A percentile compares a stretch with the other conserved stretches of the same genome.
phyloP scores from a whole-genome alignment of 140 eudicot species.

The Oenanthe javanica region DNA sequence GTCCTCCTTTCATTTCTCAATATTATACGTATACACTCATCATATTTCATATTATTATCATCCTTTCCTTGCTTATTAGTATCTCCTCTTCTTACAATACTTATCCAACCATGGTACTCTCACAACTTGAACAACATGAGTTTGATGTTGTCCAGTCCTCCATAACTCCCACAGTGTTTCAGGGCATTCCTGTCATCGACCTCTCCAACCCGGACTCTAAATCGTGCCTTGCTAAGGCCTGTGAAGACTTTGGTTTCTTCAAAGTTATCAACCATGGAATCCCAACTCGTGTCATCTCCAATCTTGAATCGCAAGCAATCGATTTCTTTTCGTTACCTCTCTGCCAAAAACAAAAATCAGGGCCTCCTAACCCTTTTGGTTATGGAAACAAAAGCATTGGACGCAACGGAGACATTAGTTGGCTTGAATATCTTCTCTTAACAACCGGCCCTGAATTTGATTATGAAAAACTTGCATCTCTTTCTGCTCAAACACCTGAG shows the following conservation, averaged over 20 bases:
- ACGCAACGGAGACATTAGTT: conserved; percentile 67
- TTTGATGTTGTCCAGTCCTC: conserved; percentile 24
- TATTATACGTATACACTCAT: background rate
- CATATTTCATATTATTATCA: background rate
- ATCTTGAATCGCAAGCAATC: conserved; percentile 52
- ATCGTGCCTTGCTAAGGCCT: conserved; percentile 55
- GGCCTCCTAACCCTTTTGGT: conserved; percentile 68
- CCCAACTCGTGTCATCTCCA: conserved; percentile 34
- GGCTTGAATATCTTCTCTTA: conserved; percentile 77
- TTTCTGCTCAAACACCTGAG: conserved; percentile 42
- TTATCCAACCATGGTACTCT: conserved; percentile 44
- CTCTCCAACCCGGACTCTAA: conserved; percentile 67
- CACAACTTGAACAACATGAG: conserved; percentile 42
- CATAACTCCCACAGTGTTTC: conserved; percentile 28
- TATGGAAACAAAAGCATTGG: conserved; percentile 75
- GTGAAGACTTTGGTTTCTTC: conserved; percentile 76
- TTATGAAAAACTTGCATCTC: conserved; percentile 24
- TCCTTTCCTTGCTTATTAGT: conserved; percentile 1
- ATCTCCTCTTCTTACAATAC: background rate
- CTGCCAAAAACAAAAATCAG: conserved; percentile 44
- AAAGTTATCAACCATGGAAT: conserved; percentile 72
- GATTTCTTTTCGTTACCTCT: conserved; percentile 56
- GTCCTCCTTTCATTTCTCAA: conserved; percentile 1
- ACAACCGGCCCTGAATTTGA: conserved; percentile 36
- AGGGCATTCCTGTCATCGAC: conserved; percentile 60